Percentiles rank a stretch among this genome's conserved stretches.
phyloP scores from a whole-genome alignment of 768 basidiomycete species.

The Sarcomyxa edulis region DNA sequence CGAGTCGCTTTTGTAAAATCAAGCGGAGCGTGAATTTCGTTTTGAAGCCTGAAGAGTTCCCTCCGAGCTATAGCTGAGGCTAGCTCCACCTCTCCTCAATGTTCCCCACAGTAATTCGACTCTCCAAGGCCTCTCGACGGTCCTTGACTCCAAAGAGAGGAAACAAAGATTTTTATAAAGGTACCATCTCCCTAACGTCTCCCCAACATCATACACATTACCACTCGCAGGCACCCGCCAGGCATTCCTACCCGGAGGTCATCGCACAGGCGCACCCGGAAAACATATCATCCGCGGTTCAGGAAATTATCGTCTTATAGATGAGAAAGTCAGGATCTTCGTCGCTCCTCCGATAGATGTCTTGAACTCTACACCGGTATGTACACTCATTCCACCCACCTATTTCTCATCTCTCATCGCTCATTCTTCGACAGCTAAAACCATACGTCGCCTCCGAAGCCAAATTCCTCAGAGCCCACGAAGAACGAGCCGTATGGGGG shows the following conservation, averaged over 20 bases:
- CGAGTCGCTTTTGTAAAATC: no score
- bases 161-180: slow-evolving; percentile 98
- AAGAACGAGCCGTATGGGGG: slow-evolving; percentile 31
- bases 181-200: slow-evolving; percentile 32
- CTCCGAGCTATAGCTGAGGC: no score
- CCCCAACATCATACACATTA: neutral
- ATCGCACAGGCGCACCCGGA: slow-evolving; percentile 85
- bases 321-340: slow-evolving; percentile 79
- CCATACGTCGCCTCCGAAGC: slow-evolving; percentile 57
- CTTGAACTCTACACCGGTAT: slow-evolving; percentile 51
- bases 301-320: slow-evolving; percentile 75
- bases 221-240: slow-evolving; percentile 66
- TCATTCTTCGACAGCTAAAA: slow-evolving; percentile 45
- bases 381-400: slow-evolving; percentile 16
- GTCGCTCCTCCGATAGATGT: slow-evolving; percentile 73
- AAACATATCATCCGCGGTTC: slow-evolving; percentile 74
- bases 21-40: no score
- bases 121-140: slow-evolving; percentile 81
- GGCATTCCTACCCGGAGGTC: slow-evolving; percentile 77
- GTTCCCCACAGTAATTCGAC: slow-evolving; percentile 62
- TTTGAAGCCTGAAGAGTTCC: no score
- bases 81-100: slow-evolving; percentile 38
- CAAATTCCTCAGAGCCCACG: slow-evolving; percentile 26
- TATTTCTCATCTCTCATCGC: slow-evolving; percentile 3
- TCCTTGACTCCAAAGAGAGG: slow-evolving; percentile 82